Conservation (phyloP, 2,329 filamentous ascomycete genomes). For the Emmonsiellopsis sp. region DNA sequence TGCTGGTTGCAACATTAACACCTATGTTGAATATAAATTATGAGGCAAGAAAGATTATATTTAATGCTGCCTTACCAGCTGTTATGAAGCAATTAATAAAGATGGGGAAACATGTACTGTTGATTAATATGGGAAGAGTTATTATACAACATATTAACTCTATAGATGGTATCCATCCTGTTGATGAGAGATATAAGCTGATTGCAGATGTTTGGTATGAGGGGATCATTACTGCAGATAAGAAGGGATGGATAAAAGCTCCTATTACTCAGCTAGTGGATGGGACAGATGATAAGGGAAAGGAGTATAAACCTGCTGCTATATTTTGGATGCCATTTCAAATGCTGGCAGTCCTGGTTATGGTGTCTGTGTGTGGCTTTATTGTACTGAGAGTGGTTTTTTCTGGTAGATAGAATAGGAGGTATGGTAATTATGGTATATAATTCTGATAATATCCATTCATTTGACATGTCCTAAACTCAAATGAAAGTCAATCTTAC, state of each 20-base stretch:
- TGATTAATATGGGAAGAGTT: slow-evolving; percentile 2
- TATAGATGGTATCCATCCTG: slow-evolving; percentile 4
- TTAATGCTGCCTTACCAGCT: neutral
- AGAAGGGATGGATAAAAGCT: neutral
- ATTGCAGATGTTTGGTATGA: slow-evolving; percentile 2
- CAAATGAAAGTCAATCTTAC: too few species aligned
- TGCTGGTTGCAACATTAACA: slow-evolving; percentile 32
- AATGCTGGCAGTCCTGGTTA: neutral
- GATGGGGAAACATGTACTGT: neutral
- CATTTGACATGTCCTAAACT: too few species aligned
- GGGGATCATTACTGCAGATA: neutral
- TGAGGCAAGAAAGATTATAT: neutral
- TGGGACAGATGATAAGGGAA: neutral
- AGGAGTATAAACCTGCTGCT: neutral
- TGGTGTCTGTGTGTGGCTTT: neutral
- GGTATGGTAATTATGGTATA: neutral
- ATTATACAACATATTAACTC: neutral
- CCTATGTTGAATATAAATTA: slow-evolving; percentile 1
- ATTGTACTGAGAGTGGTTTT: neutral
- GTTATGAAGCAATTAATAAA: neutral
- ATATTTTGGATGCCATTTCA: neutral
- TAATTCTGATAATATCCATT: too few species aligned
- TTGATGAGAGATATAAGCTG: neutral
- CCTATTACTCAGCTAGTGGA: neutral
- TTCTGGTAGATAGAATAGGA: neutral